Evolutionary conservation across 73 alveolate genomes (phyloP), one percentile per base, ranked within the genome.

Genomic region (Symbiodinium natans): DNA sequence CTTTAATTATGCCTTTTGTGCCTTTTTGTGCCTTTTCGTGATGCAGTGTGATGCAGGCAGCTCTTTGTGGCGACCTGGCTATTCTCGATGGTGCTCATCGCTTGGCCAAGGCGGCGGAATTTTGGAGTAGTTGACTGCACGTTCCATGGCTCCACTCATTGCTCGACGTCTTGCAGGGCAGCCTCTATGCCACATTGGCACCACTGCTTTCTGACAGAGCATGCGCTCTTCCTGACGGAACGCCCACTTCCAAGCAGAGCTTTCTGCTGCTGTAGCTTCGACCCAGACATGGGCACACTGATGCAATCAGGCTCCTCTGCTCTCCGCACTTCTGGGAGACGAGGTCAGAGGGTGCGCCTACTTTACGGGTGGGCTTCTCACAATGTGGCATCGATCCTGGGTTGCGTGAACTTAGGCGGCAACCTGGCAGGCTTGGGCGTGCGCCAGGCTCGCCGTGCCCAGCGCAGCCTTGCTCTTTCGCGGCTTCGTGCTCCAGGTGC

Each of bases 1-100:
- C n/a, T n/a, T n/a, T n/a, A n/a, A n/a, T n/a, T 8, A 1, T 17
- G 43, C 29, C 41, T 27, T 48, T 27, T 8, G 80, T 42, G 41
- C 4, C 41, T 11, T 31, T 3, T 85, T 11, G 36, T 38, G 39
- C 17, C 33, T 23, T 13, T 36, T 38, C 54, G 34, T 38, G 34
- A 38, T 2, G 48, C 71, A 15, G 15, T 39, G n/a, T 33, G n/a
- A 39, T 39, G 52, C 85, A 54, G 86, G 87, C 86, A 17, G 86
- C 87, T 9, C 7, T 63, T 10, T 38, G 48, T 31, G 94, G 94
- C 31, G 94, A 87, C 63, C 41, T 87, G 68, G 94, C 94, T 4
- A 48, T 87, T 19, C 94, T 87, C 68, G 85, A 87, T 87, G 94
- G 94, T 52, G 42, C 56, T 21, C 94, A 87, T 31, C 94, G 94